Evolutionary conservation across 371 early-diverging fungal species (phyloP), one percentile per base, ranked within the genome.

Genomic region (Amoeboaphelidium protococcarum): DNA sequence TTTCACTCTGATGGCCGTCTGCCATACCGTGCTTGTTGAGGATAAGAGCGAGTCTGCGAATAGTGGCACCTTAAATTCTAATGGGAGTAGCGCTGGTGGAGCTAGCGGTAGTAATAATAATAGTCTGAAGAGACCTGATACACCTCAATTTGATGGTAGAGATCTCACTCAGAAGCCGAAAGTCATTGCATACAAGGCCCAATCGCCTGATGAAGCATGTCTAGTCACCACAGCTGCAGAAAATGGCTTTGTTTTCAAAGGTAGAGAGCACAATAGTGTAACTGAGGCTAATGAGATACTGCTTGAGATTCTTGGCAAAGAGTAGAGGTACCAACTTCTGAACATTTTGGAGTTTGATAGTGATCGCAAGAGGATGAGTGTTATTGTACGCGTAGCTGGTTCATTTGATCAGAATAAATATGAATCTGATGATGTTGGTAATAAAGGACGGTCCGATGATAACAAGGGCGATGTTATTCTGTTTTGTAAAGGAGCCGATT

Each of bases 401-500:
- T n/a, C n/a, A n/a, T n/a, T n/a, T n/a, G 22, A n/a, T 25, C 26
- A 25, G 10, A 45, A 25, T 16, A 13, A 25, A 23, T 45, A 6
- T 23, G 26, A 25, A 25, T 45, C 26, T 25, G 25, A 13, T 12
- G 23, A 3, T 13, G 13, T 25, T 25, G 45, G 26, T 25, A 45
- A 26, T 25, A 26, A 45, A 37, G 10, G 40, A 10, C 45, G 22
- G 23, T 45, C 6, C 12, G n/a, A n/a, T 41, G 76, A 74, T 41
- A 69, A 71, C 22, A 23, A 66, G 40, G 66, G 66, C 1, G 80
- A 80, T 52, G 71, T 90, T 37, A 61, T 85, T 2, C 42, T 95
- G 40, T 72, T 83, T 48, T 76, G 78, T 48, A 99, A 99, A 63
- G 99, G 99, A 22, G 94, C 96, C 6, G 98, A 98, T 54, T 81